Conservation (phyloP, 2,329 filamentous ascomycete species). For the Colletotrichum sp. region DNA sequence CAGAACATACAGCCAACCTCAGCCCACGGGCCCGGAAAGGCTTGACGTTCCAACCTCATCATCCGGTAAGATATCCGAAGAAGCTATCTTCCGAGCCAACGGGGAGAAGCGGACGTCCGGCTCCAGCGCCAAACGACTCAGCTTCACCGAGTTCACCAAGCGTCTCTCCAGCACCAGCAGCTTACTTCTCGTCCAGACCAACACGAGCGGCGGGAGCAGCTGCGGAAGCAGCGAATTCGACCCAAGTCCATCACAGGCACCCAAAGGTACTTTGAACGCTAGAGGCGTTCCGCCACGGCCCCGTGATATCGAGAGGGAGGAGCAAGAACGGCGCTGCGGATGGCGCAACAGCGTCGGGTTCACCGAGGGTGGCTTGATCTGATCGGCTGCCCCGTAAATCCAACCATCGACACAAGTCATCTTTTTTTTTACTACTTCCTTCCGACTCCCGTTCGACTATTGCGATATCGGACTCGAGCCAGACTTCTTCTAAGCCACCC, state of each 20-base stretch:
- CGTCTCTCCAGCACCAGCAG: conserved; percentile 66
- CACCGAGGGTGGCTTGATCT: conserved; percentile 61
- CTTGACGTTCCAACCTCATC: conserved; percentile 27
- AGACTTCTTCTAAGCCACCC: not conserved
- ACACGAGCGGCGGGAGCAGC: conserved; percentile 54
- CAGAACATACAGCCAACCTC: conserved; percentile 54
- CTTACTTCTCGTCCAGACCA: conserved; percentile 64
- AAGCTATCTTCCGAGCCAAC: conserved; percentile 33
- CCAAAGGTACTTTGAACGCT: conserved; percentile 33
- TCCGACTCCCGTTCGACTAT: not conserved
- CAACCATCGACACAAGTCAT: not conserved
- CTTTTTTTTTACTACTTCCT: not conserved
- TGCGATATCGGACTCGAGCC: not conserved
- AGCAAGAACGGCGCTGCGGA: conserved; percentile 52
- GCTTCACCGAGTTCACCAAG: conserved; percentile 67
- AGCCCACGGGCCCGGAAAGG: conserved; percentile 35
- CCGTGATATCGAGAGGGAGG: conserved; percentile 38
- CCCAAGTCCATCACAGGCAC: conserved; percentile 38
- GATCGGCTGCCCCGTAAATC: conserved; percentile 23
- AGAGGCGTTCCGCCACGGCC: conserved; percentile 34
- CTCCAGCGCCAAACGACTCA: conserved; percentile 62
- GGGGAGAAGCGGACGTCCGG: conserved; percentile 57
- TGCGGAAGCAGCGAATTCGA: conserved; percentile 53
- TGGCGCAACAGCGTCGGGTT: conserved; percentile 65
- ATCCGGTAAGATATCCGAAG: conserved; percentile 35